Evolutionary conservation across 2,329 filamentous ascomycete genomes (phyloP), one percentile per base, ranked within the genome.

Genomic region (Fusarium transvaalense): DNA sequence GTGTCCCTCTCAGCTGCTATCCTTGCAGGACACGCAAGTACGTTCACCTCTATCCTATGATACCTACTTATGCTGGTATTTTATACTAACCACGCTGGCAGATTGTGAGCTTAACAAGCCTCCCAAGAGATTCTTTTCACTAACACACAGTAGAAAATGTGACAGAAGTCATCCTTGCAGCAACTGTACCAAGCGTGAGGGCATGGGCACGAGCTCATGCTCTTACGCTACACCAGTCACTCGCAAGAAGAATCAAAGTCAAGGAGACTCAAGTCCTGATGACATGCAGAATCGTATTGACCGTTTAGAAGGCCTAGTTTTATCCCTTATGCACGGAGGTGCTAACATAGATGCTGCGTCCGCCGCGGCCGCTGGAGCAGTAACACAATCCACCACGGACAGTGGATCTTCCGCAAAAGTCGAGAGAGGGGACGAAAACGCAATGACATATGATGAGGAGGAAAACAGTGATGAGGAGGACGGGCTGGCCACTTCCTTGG

Each of bases 231-330:
- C 89, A 52, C 90, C 89, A 37, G 80, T 84, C 32, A 83, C 82
- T 53, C 88, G 93, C 72, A 96, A 93, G 80, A 97, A 93, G 85
- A 89, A 83, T 75, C 87, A 90, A 79, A 86, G 81, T 81, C 88
- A 81, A 84, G 86, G 78, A 63, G 80, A 85, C 73, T 81, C 85
- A 56, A 89, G 80, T 72, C 93, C 95, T 50, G 94, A 97, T 85
- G 95, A 97, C 80, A 97, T 98, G 95, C 95, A 98, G 82, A 97
- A 97, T 77, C 92, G 96, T 78, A 98, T 98, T 82, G 94, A 98
- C 83, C 89, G 95, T 74, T 85, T 98, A 71, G 95, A 98, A 85
- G 92, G 92, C 73, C 83, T 98, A 78, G 95, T 98, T 64, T 82
- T 98, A 69, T 97, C 93, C 29, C 81, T 98, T 76, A 97, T 98